Evolutionary conservation across 768 basidiomycete genomes (phyloP).

Genomic region (Lentinula detonsa): DNA sequence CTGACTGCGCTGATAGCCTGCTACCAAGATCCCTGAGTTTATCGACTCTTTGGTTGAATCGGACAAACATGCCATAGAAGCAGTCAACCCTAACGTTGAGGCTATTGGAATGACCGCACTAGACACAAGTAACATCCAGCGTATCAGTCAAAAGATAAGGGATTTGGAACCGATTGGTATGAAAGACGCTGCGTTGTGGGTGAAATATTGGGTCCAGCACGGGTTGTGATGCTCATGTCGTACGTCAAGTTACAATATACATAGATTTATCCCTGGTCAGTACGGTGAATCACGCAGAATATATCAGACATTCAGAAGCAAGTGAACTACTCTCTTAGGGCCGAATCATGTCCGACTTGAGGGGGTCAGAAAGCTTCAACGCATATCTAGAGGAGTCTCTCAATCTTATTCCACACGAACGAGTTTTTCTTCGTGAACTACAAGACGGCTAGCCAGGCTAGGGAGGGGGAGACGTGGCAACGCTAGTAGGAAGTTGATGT

Average conservation of each 20-base stretch:
- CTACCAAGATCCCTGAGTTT: conserved; percentile 24
- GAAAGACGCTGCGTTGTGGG: neutral
- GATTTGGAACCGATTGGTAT: neutral
- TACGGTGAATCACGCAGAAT: no score
- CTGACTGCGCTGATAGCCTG: conserved; percentile 18
- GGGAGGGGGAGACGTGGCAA: no score
- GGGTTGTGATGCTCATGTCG: neutral
- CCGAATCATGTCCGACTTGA: neutral
- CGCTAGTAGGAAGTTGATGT: no score
- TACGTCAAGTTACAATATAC: no score
- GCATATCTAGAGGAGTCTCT: neutral
- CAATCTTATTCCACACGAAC: no score
- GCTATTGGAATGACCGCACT: neutral
- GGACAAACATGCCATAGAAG: conserved; percentile 8
- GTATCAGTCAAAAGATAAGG: neutral
- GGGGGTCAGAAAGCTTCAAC: neutral
- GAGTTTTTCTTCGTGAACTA: no score
- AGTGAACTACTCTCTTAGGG: no score
- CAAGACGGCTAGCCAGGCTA: no score
- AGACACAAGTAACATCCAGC: neutral
- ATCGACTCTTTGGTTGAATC: conserved; percentile 15
- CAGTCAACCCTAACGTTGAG: neutral
- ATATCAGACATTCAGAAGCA: no score
- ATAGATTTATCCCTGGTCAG: no score
- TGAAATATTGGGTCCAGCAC: neutral